Percentiles rank a stretch among this genome's conserved stretches.
These are phyloP conservation scores for Sonneratia alba DNA, from an alignment of 345 rosid species.

Conservation along the genomic window DNA sequence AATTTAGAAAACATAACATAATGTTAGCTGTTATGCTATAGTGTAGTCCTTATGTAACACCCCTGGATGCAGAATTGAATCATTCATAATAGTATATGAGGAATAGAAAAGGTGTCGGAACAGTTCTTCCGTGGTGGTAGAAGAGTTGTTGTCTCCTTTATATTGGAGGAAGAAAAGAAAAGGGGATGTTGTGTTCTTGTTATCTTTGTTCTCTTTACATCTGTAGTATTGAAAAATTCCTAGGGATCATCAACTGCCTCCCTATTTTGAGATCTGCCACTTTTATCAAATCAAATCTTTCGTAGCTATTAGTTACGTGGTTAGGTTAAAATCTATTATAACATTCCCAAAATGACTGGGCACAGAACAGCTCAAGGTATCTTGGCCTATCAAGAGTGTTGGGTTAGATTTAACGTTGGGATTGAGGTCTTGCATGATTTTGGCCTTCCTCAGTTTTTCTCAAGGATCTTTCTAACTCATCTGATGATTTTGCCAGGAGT, in stretches of 20 bases:
- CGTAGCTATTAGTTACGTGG: background rate
- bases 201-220: background rate
- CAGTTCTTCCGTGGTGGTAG: background rate
- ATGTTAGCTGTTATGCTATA: no score
- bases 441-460: no score
- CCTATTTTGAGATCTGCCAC: background rate
- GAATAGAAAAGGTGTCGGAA: no score
- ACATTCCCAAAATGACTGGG: background rate
- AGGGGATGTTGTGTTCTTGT: background rate
- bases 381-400: background rate
- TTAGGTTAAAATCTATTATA: background rate
- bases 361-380: background rate
- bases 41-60: no score
- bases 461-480: no score
- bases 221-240: background rate
- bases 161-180: background rate
- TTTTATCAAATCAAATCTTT: slow-evolving; percentile 2
- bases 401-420: background rate
- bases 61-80: no score
- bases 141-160: background rate
- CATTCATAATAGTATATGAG: no score
- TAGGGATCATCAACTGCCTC: background rate
- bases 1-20: no score
- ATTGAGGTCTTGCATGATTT: no score
- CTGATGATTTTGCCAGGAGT: no score